Conservation (phyloP, 805 yeast species). For the Sporopachydermia quercuum region DNA sequence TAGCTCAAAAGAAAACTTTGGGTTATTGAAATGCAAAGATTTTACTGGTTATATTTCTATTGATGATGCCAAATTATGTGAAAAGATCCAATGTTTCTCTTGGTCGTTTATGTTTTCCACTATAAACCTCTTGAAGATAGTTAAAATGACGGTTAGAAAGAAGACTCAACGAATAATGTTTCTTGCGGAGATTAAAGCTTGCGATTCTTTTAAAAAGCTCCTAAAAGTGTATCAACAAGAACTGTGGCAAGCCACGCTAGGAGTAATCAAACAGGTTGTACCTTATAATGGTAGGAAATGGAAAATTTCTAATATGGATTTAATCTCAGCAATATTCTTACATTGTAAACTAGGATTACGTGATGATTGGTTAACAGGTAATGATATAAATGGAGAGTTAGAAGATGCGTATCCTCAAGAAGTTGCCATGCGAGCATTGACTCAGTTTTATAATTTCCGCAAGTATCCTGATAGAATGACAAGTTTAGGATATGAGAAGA, state of each 20-base stretch:
- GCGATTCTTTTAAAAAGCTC: conserved; percentile 44
- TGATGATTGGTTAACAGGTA: conserved; percentile 83
- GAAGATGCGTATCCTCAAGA: conserved; percentile 76
- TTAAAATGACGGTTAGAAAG: conserved; percentile 43
- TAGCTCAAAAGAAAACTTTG: conserved; percentile 1
- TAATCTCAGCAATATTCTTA: conserved; percentile 74
- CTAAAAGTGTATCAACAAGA: conserved; percentile 44
- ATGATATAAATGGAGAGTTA: conserved; percentile 60
- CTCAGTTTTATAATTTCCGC: conserved; percentile 60
- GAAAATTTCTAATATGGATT: conserved; percentile 87
- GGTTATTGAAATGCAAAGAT: background rate
- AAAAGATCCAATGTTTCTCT: conserved; percentile 8
- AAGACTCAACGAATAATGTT: conserved; percentile 64
- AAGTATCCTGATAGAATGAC: conserved; percentile 39
- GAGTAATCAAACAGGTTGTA: conserved; percentile 60
- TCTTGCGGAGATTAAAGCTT: conserved; percentile 46
- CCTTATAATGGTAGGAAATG: conserved; percentile 92
- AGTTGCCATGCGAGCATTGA: conserved; percentile 60
- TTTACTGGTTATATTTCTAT: conserved; percentile 2
- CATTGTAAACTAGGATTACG: conserved; percentile 55
- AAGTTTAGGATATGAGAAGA: conserved; percentile 38
- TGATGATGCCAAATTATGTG: conserved; percentile 3
- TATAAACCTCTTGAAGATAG: conserved; percentile 35
- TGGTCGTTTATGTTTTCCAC: conserved; percentile 15
- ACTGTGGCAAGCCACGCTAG: conserved; percentile 55